Percentiles rank a stretch among this genome's conserved stretches.
phyloP scores from a whole-genome alignment of 345 rosid genomes.

The Camelina neglecta region DNA sequence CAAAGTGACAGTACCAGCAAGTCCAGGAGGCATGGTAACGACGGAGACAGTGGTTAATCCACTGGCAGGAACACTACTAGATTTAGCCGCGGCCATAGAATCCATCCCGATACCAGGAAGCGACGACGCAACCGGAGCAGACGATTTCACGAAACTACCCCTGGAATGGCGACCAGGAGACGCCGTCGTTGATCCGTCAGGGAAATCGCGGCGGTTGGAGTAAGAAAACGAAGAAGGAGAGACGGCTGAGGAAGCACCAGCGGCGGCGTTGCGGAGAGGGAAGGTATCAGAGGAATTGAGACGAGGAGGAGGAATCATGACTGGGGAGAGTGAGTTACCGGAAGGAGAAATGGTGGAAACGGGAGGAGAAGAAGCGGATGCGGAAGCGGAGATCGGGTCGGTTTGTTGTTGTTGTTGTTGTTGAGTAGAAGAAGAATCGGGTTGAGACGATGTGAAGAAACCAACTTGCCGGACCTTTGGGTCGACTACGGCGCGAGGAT shows the following conservation, averaged over 20 bases:
- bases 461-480: slow-evolving; percentile 94
- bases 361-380: slow-evolving; percentile 43
- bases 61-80: slow-evolving; percentile 74
- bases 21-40: slow-evolving; percentile 61
- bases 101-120: slow-evolving; percentile 53
- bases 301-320: slow-evolving; percentile 92
- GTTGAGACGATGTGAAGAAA: slow-evolving; percentile 61
- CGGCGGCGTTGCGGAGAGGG: slow-evolving; percentile 40
- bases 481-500: slow-evolving; percentile 72
- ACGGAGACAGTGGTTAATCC: slow-evolving; percentile 74
- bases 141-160: slow-evolving; percentile 46
- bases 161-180: slow-evolving; percentile 51
- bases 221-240: slow-evolving; percentile 54
- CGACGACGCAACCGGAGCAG: slow-evolving; percentile 45
- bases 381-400: slow-evolving; percentile 40
- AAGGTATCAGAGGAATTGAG: slow-evolving; percentile 61
- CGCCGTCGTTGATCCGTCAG: slow-evolving; percentile 46
- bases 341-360: slow-evolving; percentile 57
- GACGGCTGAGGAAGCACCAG: slow-evolving; percentile 29
- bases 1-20: slow-evolving; percentile 52
- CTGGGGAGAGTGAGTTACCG: slow-evolving; percentile 75
- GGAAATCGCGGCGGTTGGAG: slow-evolving; percentile 44
- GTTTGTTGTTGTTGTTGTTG: slow-evolving; percentile 38
- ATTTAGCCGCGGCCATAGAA: slow-evolving; percentile 45
- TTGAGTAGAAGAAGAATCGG: slow-evolving; percentile 55